Evolutionary conservation across 2,329 filamentous ascomycete species (phyloP).

Genomic region (Diaporthe nobilis): DNA sequence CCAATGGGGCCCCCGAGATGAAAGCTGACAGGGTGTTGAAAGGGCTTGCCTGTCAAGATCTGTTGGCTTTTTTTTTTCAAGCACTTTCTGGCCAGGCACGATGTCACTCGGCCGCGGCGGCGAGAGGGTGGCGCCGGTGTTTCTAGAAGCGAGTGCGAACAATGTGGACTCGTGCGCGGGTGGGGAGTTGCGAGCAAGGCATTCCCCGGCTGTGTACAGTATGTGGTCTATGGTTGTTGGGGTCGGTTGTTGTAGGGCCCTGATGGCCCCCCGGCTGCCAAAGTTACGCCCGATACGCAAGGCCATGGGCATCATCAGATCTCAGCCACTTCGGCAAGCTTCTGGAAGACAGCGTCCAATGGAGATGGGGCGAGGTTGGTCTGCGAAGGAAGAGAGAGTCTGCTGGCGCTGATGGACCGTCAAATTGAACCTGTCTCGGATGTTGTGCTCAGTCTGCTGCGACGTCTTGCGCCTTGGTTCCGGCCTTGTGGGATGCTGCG

Average conservation of each 20-base stretch:
- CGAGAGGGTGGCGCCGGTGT: constrained; percentile 12
- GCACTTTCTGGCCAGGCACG: not conserved
- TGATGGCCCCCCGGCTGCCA: constrained; percentile 4
- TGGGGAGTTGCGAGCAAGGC: constrained; percentile 2
- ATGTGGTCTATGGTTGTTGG: not conserved
- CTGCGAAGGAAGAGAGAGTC: not conserved
- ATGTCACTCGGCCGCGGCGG: constrained; percentile 15
- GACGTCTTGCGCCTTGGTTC: not conserved
- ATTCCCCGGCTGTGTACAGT: constrained; percentile 2
- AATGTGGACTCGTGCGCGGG: constrained; percentile 5
- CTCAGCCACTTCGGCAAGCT: constrained; percentile 34
- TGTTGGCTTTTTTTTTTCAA: not conserved
- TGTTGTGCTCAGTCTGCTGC: constrained; percentile 4
- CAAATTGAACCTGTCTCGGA: constrained; percentile 26
- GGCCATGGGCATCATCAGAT: constrained; percentile 22
- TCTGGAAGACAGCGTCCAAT: constrained; percentile 28
- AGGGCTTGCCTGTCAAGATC: constrained; percentile 11
- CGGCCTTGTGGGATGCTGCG: not conserved
- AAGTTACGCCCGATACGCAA: constrained; percentile 6
- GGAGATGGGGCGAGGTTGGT: not conserved
- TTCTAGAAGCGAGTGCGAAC: constrained; percentile 36
- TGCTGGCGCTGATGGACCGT: not conserved
- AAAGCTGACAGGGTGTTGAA: constrained; percentile 5
- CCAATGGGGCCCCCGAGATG: constrained; percentile 17
- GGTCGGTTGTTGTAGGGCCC: not conserved